These are phyloP conservation scores for Yarrowia divulgata DNA, from an alignment of 805 yeast genomes.

Conservation along the genomic window DNA sequence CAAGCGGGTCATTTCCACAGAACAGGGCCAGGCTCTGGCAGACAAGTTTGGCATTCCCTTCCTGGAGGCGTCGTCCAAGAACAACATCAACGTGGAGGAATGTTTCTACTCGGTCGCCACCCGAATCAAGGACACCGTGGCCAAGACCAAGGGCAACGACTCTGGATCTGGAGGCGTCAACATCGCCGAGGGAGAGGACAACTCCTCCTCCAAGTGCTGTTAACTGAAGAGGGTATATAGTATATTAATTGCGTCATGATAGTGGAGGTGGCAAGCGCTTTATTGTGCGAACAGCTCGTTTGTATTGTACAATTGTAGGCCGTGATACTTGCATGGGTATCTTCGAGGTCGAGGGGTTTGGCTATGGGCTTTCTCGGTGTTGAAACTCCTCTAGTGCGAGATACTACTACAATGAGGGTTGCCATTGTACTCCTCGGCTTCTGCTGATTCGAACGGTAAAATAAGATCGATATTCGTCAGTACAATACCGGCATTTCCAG, in stretches of 20 bases:
- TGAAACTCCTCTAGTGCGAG: no score
- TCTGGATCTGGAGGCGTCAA: conserved; percentile 42
- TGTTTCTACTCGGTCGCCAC: conserved; percentile 89
- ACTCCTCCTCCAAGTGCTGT: conserved; percentile 51
- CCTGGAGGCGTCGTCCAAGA: conserved; percentile 95
- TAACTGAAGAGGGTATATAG: conserved; percentile 41
- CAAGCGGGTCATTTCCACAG: conserved; percentile 82
- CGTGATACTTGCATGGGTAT: no score
- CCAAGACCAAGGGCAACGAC: conserved; percentile 50
- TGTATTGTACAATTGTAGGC: no score
- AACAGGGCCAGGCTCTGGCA: conserved; percentile 91
- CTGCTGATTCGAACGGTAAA: no score
- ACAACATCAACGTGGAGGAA: conserved; percentile 88
- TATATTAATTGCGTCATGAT: conserved; percentile 34
- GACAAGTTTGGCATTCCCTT: conserved; percentile 87
- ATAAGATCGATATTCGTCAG: no score
- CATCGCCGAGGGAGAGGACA: conserved; percentile 46
- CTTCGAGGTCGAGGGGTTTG: no score
- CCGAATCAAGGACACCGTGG: conserved; percentile 75
- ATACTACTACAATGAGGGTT: no score
- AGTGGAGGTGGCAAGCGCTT: no score
- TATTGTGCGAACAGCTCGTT: no score
- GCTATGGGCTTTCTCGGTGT: no score
- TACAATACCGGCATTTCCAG: no score
- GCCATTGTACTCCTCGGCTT: no score